Evolutionary conservation across 192 early-diverging fungal species (phyloP), one percentile per base, ranked within the genome.

Genomic region (Linnemannia schmuckeri): DNA sequence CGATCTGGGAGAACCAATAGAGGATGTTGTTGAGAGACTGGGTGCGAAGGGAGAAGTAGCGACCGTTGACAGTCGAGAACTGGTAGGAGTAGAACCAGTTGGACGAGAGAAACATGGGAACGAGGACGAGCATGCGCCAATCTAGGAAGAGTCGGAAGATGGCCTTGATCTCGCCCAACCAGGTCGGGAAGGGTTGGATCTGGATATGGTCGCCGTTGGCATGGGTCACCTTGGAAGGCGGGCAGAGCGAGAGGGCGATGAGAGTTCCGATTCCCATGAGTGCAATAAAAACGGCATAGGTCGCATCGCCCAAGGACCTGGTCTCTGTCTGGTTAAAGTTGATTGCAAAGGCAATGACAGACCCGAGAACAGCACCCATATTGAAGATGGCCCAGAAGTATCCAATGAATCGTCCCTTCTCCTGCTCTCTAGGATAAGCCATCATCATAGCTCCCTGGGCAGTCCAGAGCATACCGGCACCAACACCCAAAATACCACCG

Each of bases 361-460:
- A 92, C 73, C 96, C 96, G 30, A 97, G 74, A 77, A 95, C 91
- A 57, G 94, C 96, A 80, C 96, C 96, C 76, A 93, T 82, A 72
- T 88, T 89, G 90, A 96, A 97, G 76, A 96, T 93, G 70, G 93
- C 89, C 96, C 96, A 97, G 91, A 97, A 97, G 30, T 93, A 88
- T 46, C 93, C 92, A 74, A 97, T 95, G 85, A 90, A 95, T 72
- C 88, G 91, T 35, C 94, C 96, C 89, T 96, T 96, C 40, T 94
- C 90, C 20, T 92, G 79, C 80, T 96, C 96, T 15, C 86, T 80
- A 47, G 96, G 95, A 84, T 97, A 96, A 70, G 96, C 94, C 78
- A 95, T 90, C 93, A 96, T 95, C 77, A 97, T 95, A 83, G 93
- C 92, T 49, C 95, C 92, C 79, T 95, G 94, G 22, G 94, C 94